A percentile compares a stretch with the other conserved stretches of the same genome.
phyloP scores from a whole-genome alignment of 768 basidiomycete genomes.

The Naganishia onofrii region DNA sequence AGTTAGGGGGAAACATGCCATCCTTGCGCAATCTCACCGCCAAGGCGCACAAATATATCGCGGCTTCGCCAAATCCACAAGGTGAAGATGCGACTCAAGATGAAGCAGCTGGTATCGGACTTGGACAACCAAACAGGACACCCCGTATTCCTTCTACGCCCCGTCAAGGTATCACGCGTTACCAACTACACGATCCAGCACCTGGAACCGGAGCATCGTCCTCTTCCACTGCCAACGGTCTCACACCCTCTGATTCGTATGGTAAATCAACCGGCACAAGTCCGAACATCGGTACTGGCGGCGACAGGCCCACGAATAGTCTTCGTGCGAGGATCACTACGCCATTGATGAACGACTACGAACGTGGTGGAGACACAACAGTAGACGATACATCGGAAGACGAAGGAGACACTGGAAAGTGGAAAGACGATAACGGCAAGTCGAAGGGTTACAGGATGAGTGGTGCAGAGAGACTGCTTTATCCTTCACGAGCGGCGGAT shows the following conservation, averaged over 20 bases:
- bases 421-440: conserved; percentile 6
- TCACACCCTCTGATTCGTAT: conserved; percentile 14
- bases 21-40: conserved; percentile 22
- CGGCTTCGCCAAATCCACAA: conserved; percentile 17
- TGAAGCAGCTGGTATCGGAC: neutral
- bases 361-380: conserved; percentile 25
- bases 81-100: neutral
- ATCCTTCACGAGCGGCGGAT: conserved; percentile 21
- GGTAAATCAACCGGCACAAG: conserved; percentile 13
- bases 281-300: conserved; percentile 2
- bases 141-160: conserved; percentile 11
- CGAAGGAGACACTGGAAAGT: conserved; percentile 31
- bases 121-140: conserved; percentile 12
- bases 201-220: conserved; percentile 1
- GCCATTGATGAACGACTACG: conserved; percentile 18
- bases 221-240: neutral
- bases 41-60: conserved; percentile 18
- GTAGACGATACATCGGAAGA: conserved; percentile 29
- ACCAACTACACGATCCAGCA: neutral
- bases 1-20: conserved; percentile 6
- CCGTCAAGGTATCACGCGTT: conserved; percentile 1
- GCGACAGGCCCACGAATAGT: conserved; percentile 1
- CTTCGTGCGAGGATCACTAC: conserved; percentile 20
- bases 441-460: conserved; percentile 22
- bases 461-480: conserved; percentile 30